Evolutionary conservation across 2,329 filamentous ascomycete species (phyloP), one percentile per base, ranked within the genome.

Genomic region (Tympanopsis confertula): DNA sequence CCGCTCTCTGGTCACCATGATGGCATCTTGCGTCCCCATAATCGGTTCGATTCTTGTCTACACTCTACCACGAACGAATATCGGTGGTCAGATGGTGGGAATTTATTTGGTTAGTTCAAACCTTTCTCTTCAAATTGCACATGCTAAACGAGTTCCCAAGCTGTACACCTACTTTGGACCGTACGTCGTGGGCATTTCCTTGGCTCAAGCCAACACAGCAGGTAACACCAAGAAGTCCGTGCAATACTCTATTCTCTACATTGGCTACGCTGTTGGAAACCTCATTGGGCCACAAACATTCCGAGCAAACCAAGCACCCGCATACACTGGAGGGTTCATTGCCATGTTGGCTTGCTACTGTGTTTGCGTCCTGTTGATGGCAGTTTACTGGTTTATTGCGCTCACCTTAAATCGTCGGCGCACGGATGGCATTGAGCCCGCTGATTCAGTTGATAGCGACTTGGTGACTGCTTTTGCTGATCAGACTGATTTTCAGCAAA

Each of bases 231-330:
- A 63, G 47, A 62, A 62, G 39, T 54, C 50, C 13, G 48, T 61
- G 4, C 49, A 57, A 12, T 60, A 57, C 38, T 55, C 56, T 18
- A 53, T 61, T 18, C 47, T 61, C 3, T 56, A 56, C 26, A 55
- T 64, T 24, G 60, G 55, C 3, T 64, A 58, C 40, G 56, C 55
- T 3, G 52, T 59, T 2, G 58, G 58, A 3, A 63, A 63, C 40
- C 43, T 63, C 2, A 61, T 63, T 36, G 61, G 61, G 1, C 60
- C 61, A 1, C 59, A 62, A 43, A 61, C 58, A 0, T 63, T 63
- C 41, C 50, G 54, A 13, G 49, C 50, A 12, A 49, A 53, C 19
- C 56, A 63, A 38, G 58, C 59, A 2, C 61, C 61, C 1, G 53
- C 46, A 30, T 61, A 62, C 36, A 57, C 51, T 2, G 51, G 53